Base-by-base conservation (phyloP, 345 rosid genomes). In the Gossypium thurberi region DNA sequence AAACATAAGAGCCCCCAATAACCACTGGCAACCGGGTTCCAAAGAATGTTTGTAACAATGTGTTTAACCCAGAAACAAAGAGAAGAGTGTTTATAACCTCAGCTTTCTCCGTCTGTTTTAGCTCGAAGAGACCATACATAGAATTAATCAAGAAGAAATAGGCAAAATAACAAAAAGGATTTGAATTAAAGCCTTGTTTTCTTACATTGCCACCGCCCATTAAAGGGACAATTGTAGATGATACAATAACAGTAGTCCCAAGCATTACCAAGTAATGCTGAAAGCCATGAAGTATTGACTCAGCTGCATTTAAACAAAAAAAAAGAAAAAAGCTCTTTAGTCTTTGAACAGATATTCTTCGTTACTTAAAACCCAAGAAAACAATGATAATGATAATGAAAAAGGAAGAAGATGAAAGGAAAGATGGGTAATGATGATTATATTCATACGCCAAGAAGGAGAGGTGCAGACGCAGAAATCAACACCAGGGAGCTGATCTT, bases 261-360 rank as follows among this genome's bases (percentile, higher is more conserved):
- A 94, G 86, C 97, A 94, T 89, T 72, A 92, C 97, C 55, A 94
- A 26, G 83, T 90, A 94, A 80, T 94, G 98, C 78, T 94, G 98
- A 78, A 94, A 94, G 69, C 97, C 97, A 14, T 80, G 75, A 37
- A 90, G 15, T 43, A 88, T 55, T 1, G 92, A 91, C 79, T 84
- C 89, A 11, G 89, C 98, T 94, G 98, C 87, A 77, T 58, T 46
- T 6, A 63, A 51, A 13, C 46, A 42, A 40, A 76, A 74, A 3
- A 28, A 48, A 3, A 13, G 15, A 47, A 50, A 14, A 15, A 20
- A 55, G 62, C 12, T 14, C 46, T 28, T n/a, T 13, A 52, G 18
- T 46, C 3, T 4, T 57, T 20, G 8, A 50, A 9, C 14, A 50
- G 52, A 23, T 46, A 8, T 8, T 66, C 26, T 47, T 23, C 23